A percentile compares a stretch with the other conserved stretches of the same genome.
phyloP scores from a whole-genome alignment of 2,329 filamentous ascomycete genomes.

The Penicillium sp. region DNA sequence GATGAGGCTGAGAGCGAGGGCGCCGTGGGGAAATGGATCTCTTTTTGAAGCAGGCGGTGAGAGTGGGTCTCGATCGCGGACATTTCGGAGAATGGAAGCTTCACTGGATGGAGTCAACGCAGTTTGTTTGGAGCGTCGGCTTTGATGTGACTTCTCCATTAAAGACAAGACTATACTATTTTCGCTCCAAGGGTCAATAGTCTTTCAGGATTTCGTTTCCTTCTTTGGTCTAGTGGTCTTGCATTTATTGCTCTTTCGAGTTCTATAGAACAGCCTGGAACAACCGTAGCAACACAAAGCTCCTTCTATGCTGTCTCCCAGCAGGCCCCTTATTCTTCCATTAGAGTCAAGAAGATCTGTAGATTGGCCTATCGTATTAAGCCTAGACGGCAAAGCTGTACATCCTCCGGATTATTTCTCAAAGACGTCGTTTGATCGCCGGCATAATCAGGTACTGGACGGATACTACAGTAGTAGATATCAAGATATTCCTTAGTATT shows the following conservation, averaged over 20 bases:
- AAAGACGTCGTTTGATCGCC: neutral
- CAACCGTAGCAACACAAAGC: neutral
- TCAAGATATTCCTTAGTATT: neutral
- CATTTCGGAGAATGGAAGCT: neutral
- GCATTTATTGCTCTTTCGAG: neutral
- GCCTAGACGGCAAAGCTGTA: too few species aligned
- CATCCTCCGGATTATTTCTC: neutral
- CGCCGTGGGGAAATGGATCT: constrained; percentile 15
- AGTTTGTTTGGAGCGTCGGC: neutral
- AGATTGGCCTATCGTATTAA: too few species aligned
- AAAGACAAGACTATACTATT: neutral
- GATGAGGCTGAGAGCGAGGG: constrained; percentile 24
- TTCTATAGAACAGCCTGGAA: neutral
- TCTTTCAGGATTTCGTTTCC: neutral
- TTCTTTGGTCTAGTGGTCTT: neutral
- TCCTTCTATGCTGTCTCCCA: neutral
- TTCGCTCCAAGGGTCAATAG: neutral
- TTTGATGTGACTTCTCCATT: neutral
- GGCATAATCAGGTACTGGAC: neutral
- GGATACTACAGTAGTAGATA: neutral
- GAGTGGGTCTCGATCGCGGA: constrained; percentile 4
- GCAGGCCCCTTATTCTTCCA: neutral
- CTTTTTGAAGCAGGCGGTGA: constrained; percentile 28
- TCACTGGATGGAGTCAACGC: neutral
- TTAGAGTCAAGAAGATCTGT: neutral